Conservation (phyloP, 441 rosid genomes). For the Sinapis alba region DNA sequence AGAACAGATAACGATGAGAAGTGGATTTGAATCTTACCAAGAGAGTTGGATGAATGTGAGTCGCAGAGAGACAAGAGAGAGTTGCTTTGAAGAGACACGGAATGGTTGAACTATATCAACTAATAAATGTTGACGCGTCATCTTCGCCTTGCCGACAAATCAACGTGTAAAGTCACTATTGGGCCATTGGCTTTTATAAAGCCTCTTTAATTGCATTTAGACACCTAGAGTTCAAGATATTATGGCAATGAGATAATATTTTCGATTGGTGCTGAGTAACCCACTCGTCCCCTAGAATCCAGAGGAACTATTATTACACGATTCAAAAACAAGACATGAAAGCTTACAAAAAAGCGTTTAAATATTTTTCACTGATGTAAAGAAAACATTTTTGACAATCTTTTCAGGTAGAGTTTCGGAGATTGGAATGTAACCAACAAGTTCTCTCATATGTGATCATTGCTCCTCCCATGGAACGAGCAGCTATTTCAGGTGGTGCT, state of each 20-base stretch:
- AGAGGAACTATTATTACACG: slow-evolving; percentile 23
- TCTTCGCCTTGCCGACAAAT: slow-evolving; percentile 33
- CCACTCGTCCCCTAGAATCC: background rate
- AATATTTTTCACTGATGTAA: background rate
- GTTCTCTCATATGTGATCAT: slow-evolving; percentile 15
- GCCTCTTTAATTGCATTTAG: background rate
- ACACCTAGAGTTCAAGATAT: slow-evolving; percentile 2
- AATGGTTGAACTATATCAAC: background rate
- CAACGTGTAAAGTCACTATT: slow-evolving; percentile 3
- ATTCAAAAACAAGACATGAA: background rate
- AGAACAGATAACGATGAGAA: slow-evolving; percentile 1
- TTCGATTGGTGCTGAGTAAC: background rate
- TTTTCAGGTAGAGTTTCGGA: background rate
- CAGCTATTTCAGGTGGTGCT: slow-evolving; percentile 70
- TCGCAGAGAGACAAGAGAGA: slow-evolving; percentile 12
- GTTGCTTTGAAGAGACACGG: slow-evolving; percentile 13
- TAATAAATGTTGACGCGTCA: slow-evolving; percentile 25
- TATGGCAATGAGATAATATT: background rate
- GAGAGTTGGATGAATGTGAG: slow-evolving; percentile 21
- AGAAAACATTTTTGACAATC: slow-evolving; percentile 1
- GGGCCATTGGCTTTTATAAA: background rate
- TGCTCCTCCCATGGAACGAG: slow-evolving; percentile 1
- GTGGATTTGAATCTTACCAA: slow-evolving; percentile 23
- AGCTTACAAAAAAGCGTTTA: background rate
- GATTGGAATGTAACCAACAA: slow-evolving; percentile 3